These are phyloP conservation scores for Cyathus striatus DNA, from an alignment of 768 basidiomycete species.

Conservation along the genomic window DNA sequence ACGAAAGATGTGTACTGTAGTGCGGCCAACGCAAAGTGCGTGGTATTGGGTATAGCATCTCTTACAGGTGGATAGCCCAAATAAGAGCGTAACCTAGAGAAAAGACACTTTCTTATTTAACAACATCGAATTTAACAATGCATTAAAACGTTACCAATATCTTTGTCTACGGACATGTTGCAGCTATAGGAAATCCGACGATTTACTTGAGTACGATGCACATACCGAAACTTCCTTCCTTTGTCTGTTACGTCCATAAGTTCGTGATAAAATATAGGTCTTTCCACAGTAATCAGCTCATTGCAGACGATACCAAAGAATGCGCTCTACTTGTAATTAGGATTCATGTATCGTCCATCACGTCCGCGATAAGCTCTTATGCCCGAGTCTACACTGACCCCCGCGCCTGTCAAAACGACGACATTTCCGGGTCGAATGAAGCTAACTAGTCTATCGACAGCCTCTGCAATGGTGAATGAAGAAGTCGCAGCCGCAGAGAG, in stretches of 20 bases:
- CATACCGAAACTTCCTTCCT: constrained; percentile 69
- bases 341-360: constrained; percentile 86
- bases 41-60: constrained; percentile 81
- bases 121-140: neutral
- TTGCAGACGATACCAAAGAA: neutral
- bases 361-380: constrained; percentile 90
- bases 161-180: constrained; percentile 58
- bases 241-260: constrained; percentile 66
- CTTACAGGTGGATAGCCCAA: constrained; percentile 85
- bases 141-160: constrained; percentile 56
- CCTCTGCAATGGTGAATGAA: constrained; percentile 40
- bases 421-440: constrained; percentile 73
- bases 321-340: constrained; percentile 70
- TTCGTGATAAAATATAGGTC: constrained; percentile 80
- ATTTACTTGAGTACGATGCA: constrained; percentile 4
- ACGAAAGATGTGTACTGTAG: constrained; percentile 66
- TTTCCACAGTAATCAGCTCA: constrained; percentile 13
- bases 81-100: constrained; percentile 61
- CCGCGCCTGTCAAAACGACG: constrained; percentile 81
- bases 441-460: constrained; percentile 52
- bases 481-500: constrained; percentile 38
- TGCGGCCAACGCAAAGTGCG: constrained; percentile 83
- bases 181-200: too few relatives aligned
- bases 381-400: constrained; percentile 93
- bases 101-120: neutral